Evolutionary conservation across 495 filamentous ascomycete genomes (phyloP).

Genomic region (Penicillium canescens): DNA sequence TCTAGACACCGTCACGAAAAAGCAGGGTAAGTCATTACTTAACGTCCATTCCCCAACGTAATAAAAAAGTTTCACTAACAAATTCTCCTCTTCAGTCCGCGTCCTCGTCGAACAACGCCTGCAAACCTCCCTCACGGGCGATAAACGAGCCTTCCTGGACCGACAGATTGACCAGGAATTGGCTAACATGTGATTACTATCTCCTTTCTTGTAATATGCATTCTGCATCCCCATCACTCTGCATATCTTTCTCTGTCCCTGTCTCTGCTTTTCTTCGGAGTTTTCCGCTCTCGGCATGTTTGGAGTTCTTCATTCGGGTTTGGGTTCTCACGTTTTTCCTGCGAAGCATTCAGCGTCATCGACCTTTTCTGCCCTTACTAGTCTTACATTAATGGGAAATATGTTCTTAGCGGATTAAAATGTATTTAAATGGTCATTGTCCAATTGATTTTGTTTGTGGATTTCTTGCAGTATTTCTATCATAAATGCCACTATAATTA

Average conservation of each 20-base stretch:
- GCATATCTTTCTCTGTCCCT: background rate
- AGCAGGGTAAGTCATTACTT: constrained; percentile 63
- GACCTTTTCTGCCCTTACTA: constrained; percentile 5
- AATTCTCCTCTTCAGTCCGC: constrained; percentile 50
- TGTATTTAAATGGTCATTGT: background rate
- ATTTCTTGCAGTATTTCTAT: too few species aligned
- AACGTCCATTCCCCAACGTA: background rate
- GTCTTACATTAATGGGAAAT: constrained; percentile 11
- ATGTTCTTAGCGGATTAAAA: constrained; percentile 1
- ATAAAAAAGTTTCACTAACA: constrained; percentile 19
- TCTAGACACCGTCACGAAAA: constrained; percentile 95
- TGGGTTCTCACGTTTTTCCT: constrained; percentile 11
- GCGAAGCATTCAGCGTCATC: constrained; percentile 26
- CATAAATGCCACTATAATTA: too few species aligned
- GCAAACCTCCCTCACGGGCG: constrained; percentile 80
- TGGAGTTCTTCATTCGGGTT: constrained; percentile 25
- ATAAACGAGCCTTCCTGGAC: constrained; percentile 83
- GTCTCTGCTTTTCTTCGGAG: constrained; percentile 1
- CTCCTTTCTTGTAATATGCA: constrained; percentile 22
- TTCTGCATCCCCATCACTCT: constrained; percentile 14
- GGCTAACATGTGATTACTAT: constrained; percentile 75
- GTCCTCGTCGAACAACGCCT: constrained; percentile 89
- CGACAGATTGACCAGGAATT: constrained; percentile 89
- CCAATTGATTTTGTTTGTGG: background rate
- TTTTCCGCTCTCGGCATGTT: constrained; percentile 31